phyloP scores from a whole-genome alignment of 441 rosid species.

The Metrosideros polymorpha region DNA sequence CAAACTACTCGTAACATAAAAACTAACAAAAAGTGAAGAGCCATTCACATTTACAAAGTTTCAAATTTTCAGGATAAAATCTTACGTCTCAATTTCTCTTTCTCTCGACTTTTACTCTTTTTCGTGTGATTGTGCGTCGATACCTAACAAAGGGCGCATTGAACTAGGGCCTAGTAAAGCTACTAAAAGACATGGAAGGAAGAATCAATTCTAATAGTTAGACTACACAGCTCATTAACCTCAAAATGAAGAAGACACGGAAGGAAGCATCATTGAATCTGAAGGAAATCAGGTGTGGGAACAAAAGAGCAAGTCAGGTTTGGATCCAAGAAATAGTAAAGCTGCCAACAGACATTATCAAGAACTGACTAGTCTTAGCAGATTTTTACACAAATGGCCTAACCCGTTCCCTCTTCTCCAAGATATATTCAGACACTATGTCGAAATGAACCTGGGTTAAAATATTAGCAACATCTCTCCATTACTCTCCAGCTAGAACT shows the following conservation, averaged over 20 bases:
- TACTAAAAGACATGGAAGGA: too few relatives aligned
- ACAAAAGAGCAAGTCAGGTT: not conserved
- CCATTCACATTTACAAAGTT: too few relatives aligned
- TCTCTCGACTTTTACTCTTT: too few relatives aligned
- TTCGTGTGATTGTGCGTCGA: too few relatives aligned
- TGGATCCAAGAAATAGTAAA: not conserved
- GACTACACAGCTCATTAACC: not conserved
- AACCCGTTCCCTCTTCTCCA: not conserved
- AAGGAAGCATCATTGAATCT: not conserved
- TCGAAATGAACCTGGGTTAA: too few relatives aligned
- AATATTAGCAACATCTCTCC: not conserved
- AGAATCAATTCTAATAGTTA: too few relatives aligned
- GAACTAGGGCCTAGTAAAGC: too few relatives aligned
- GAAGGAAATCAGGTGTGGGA: not conserved
- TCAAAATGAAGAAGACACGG: not conserved
- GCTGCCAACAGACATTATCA: not conserved
- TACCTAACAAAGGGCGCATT: too few relatives aligned
- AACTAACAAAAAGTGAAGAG: too few relatives aligned
- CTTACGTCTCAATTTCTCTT: too few relatives aligned
- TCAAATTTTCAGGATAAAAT: too few relatives aligned
- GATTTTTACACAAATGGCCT: not conserved
- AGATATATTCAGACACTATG: not conserved
- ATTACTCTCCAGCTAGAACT: not conserved
- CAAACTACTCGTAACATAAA: too few relatives aligned
- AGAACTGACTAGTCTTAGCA: not conserved